Percentiles rank a stretch among this genome's conserved stretches.
phyloP scores from a whole-genome alignment of 116 monocot genomes.

The Cymodocea nodosa region DNA sequence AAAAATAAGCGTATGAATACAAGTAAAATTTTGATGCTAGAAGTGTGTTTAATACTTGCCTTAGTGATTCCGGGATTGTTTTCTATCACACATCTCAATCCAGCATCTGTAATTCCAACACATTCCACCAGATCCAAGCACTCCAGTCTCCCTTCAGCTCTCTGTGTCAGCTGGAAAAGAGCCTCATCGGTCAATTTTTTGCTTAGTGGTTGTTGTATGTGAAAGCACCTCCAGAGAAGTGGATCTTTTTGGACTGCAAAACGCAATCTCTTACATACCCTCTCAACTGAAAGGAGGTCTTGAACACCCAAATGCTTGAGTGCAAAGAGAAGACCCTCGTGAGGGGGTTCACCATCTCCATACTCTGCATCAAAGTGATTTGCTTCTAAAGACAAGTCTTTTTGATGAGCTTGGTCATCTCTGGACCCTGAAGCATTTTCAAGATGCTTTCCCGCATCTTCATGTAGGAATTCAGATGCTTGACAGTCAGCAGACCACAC shows the following conservation, averaged over 20 bases:
- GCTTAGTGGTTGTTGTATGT: slow-evolving; percentile 17
- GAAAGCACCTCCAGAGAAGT: slow-evolving; percentile 36
- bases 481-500: background rate
- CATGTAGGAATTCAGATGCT: background rate
- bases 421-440: background rate
- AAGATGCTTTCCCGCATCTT: background rate
- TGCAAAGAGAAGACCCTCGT: slow-evolving; percentile 21
- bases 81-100: slow-evolving; percentile 26
- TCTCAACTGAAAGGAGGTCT: slow-evolving; percentile 45
- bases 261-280: slow-evolving; percentile 38
- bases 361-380: background rate
- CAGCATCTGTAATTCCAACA: slow-evolving; percentile 20
- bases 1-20: no score
- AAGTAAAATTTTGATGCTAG: no score
- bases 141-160: slow-evolving; percentile 23
- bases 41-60: slow-evolving; percentile 5
- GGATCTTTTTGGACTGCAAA: slow-evolving; percentile 26
- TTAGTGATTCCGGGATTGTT: slow-evolving; percentile 25
- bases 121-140: slow-evolving; percentile 32
- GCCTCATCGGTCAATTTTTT: slow-evolving; percentile 27
- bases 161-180: slow-evolving; percentile 21
- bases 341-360: slow-evolving; percentile 7
- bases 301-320: slow-evolving; percentile 27
- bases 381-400: background rate
- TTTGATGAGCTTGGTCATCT: background rate